phyloP scores from a whole-genome alignment of 2,329 filamentous ascomycete species.

The Ophiostoma tasmaniense region DNA sequence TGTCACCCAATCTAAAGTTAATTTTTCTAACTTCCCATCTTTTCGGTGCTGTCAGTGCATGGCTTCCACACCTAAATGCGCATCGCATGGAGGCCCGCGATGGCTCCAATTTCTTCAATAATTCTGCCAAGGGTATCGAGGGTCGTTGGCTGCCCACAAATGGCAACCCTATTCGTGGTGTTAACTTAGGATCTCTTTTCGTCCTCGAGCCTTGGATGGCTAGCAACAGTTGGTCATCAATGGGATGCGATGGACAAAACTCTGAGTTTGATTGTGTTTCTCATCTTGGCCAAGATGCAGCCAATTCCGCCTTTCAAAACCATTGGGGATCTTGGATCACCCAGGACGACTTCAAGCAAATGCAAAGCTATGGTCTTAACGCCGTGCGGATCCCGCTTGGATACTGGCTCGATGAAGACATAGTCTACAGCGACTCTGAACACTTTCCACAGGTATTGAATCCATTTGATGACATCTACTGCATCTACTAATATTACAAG shows the following conservation, averaged over 20 bases:
- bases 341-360: conserved; percentile 39
- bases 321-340: conserved; percentile 47
- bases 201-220: conserved; percentile 48
- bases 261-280: conserved; percentile 48
- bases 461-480: not conserved
- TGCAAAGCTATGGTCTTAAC: conserved; percentile 43
- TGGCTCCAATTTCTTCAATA: conserved; percentile 19
- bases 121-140: not conserved
- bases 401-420: conserved; percentile 45
- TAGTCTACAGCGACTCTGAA: conserved; percentile 31
- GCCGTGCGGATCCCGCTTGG: conserved; percentile 47
- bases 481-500: not conserved
- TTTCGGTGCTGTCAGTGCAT: conserved; percentile 11
- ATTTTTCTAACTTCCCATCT: not conserved
- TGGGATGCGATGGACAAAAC: conserved; percentile 38
- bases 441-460: conserved; percentile 36
- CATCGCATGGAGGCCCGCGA: conserved; percentile 18
- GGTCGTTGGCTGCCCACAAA: conserved; percentile 15
- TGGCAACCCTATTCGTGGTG: conserved; percentile 35
- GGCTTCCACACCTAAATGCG: conserved; percentile 17
- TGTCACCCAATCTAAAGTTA: not conserved
- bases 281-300: conserved; percentile 37
- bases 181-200: conserved; percentile 30
- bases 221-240: conserved; percentile 35
- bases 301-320: conserved; percentile 38